phyloP scores from a whole-genome alignment of 1,284 basidiomycete species.

The Cutaneotrichosporon mucoides region DNA sequence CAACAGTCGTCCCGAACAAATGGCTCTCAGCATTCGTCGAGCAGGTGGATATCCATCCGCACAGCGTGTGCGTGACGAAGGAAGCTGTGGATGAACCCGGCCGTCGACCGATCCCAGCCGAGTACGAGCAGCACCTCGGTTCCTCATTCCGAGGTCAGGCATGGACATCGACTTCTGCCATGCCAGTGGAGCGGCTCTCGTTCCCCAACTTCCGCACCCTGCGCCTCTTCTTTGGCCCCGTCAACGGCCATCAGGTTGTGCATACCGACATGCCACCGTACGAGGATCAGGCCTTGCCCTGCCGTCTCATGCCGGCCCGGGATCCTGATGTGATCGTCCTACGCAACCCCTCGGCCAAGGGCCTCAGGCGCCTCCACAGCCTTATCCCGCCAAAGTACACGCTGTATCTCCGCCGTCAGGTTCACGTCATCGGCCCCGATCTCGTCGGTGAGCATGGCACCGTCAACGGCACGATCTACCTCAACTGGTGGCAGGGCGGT shows the following conservation, averaged over 20 bases:
- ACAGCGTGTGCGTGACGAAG: not conserved
- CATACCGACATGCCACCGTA: conserved; percentile 1
- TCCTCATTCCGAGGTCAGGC: not conserved
- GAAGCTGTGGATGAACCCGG: no score
- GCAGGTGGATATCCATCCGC: not conserved
- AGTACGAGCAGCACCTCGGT: not conserved
- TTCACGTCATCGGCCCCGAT: not conserved
- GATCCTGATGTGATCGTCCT: not conserved
- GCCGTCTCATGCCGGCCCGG: not conserved
- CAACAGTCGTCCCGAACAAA: not conserved
- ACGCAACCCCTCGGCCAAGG: not conserved
- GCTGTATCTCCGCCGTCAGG: not conserved
- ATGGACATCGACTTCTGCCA: not conserved
- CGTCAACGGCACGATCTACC: conserved; percentile 3
- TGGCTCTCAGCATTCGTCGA: not conserved
- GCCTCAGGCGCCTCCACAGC: not conserved
- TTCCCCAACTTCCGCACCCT: not conserved
- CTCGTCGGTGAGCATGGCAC: not conserved
- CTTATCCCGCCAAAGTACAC: not conserved
- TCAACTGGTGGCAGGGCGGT: not conserved
- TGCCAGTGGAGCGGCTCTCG: not conserved
- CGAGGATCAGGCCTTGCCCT: not conserved
- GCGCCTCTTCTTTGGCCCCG: not conserved
- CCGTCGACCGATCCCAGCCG: no score
- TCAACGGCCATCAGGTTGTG: not conserved